Conservation (phyloP, 78 protist species). For the Monosiga brevicollis region DNA sequence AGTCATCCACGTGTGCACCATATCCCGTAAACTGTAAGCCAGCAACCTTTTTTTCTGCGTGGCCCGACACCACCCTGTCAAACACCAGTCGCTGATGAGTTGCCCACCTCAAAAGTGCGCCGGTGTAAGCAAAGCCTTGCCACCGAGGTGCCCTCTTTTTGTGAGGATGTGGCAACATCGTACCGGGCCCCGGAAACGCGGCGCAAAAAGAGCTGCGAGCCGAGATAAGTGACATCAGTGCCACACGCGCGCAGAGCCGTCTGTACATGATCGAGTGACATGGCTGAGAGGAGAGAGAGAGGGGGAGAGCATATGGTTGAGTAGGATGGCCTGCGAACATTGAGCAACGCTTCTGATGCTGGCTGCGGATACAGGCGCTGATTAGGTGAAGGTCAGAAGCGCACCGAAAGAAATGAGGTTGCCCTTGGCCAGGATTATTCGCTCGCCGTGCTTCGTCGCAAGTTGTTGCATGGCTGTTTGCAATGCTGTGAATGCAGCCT, state of each 20-base stretch:
- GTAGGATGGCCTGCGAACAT: not conserved
- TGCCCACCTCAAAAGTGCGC: not conserved
- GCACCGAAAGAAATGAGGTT: slow-evolving; percentile 66
- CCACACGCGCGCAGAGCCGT: not conserved
- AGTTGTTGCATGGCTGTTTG: slow-evolving; percentile 5
- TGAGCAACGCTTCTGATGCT: not conserved
- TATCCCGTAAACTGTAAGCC: slow-evolving; percentile 43
- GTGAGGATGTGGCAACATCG: not conserved
- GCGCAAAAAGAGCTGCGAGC: slow-evolving; percentile 69
- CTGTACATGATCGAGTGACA: not conserved
- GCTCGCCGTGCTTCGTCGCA: slow-evolving; percentile 42
- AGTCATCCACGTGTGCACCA: slow-evolving; percentile 60
- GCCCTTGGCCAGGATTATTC: slow-evolving; percentile 45
- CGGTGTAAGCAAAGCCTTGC: not conserved
- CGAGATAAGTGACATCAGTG: slow-evolving; percentile 35
- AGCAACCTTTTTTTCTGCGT: slow-evolving; percentile 12
- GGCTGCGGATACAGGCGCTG: not conserved
- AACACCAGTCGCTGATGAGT: not conserved
- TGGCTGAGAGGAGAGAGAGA: not conserved
- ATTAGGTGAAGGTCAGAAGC: not conserved
- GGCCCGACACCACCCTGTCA: slow-evolving; percentile 15
- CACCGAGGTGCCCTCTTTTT: not conserved
- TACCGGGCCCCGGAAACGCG: slow-evolving; percentile 71
- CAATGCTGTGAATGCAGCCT: slow-evolving; percentile 28
- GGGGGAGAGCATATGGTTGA: not conserved